Evolutionary conservation across 2,329 filamentous ascomycete genomes (phyloP), one percentile per base, ranked within the genome.

Genomic region (Colletotrichum godetiae): DNA sequence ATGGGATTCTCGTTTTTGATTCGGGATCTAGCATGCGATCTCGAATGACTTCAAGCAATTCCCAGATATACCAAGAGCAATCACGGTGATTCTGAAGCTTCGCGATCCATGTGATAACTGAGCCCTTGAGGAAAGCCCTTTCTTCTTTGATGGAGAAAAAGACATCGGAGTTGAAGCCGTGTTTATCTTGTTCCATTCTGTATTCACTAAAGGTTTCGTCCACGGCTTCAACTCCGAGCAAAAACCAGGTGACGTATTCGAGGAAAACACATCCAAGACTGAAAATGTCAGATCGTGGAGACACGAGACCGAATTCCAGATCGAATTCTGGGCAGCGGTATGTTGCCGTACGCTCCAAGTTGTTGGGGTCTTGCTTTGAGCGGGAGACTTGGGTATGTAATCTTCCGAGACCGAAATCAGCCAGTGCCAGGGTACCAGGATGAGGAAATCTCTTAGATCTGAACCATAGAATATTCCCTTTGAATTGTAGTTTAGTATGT

Each of bases 271-370:
- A 84, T 0, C 81, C 82, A 4, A 84, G 75, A 33, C 78, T 81
- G 77, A 80, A 83, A 0, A 83, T 80, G 57, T 85, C 83, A 1
- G 68, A 72, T 3, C 63, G 35, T 3, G 63, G 63, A 0, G 68
- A 72, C 1, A 84, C 79, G 5, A 59, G 64, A 1, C 75, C 76
- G 5, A 61, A 58, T 0, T 63, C 22, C 0, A 82, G 22, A 5
- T 80, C 78, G 33, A 79, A 79, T 27, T 86, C 84, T 6, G 84
- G 84, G 0, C 84, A 81, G n/a, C 78, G 79, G 31, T 85, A 86
- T 0, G 83, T 83, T 8, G 78, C 79, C 0, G 80, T 76, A 42
- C 68, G 56, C 24, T 72, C 68, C 5, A 72, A 3, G 10, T 57
- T 67, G 13, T 15, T 62, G 35, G 68, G 68, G 4, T 72, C 68